These are phyloP conservation scores for Chytriomyces sp. DNA, from an alignment of 192 early-diverging fungal species.

Conservation along the genomic window DNA sequence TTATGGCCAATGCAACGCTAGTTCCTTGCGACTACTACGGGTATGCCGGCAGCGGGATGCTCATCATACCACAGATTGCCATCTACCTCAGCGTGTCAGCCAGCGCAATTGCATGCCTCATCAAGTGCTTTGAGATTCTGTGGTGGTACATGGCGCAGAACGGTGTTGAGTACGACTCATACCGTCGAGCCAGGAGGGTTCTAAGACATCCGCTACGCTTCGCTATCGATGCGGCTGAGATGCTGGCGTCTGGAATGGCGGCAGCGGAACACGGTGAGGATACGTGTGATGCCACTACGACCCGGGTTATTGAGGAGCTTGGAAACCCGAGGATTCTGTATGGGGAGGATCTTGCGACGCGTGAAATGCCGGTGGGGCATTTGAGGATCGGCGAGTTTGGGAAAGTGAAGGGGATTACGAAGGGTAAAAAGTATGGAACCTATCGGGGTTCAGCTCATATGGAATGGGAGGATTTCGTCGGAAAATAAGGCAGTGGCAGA, in stretches of 20 bases:
- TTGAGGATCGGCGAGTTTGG: constrained; percentile 31
- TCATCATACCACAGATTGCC: constrained; percentile 11
- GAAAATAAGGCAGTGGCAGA: no score
- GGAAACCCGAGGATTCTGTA: constrained; percentile 22
- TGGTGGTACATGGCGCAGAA: constrained; percentile 35
- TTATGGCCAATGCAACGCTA: neutral
- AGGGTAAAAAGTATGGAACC: constrained; percentile 26
- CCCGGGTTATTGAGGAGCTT: constrained; percentile 11
- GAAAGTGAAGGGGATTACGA: constrained; percentile 15
- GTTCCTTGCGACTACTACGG: constrained; percentile 32
- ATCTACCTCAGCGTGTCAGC: constrained; percentile 16
- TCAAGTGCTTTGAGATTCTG: constrained; percentile 28
- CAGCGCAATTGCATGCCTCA: constrained; percentile 12
- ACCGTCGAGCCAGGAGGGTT: constrained; percentile 22
- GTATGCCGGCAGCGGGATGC: constrained; percentile 1
- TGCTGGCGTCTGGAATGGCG: constrained; percentile 20
- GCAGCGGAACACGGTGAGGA: constrained; percentile 17
- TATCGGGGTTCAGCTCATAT: neutral
- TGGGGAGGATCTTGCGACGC: constrained; percentile 24
- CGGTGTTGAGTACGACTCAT: constrained; percentile 9
- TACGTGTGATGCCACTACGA: constrained; percentile 22
- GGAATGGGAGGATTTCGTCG: constrained; percentile 13
- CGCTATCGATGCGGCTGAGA: constrained; percentile 32
- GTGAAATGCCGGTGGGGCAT: constrained; percentile 28
- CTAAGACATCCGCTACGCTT: constrained; percentile 29